These are phyloP conservation scores for Bruguiera parviflora DNA, from an alignment of 345 rosid species.

Conservation along the genomic window DNA sequence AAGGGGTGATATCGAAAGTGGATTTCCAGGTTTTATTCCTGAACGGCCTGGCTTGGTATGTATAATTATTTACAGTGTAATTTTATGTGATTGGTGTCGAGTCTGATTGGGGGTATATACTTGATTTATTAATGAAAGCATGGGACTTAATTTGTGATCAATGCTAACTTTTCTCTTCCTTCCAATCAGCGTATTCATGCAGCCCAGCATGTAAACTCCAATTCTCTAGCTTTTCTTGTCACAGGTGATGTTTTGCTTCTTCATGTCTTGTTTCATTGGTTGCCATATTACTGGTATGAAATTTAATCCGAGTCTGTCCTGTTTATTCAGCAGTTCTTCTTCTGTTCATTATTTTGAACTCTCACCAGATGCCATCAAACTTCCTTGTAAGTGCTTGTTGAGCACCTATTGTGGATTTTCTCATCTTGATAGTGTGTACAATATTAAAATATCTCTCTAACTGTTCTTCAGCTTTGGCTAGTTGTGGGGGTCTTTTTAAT, in stretches of 20 bases:
- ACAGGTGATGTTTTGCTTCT: slow-evolving; percentile 49
- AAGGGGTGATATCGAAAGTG: slow-evolving; percentile 79
- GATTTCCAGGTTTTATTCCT: slow-evolving; percentile 59
- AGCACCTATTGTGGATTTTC: neutral
- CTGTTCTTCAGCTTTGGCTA: slow-evolving; percentile 68
- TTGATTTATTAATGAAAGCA: neutral
- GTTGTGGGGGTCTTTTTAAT: slow-evolving; percentile 85
- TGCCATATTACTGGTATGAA: neutral
- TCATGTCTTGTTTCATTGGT: slow-evolving; percentile 5
- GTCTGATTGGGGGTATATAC: too few species aligned
- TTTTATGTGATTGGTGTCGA: neutral
- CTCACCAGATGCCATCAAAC: slow-evolving; percentile 90
- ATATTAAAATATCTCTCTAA: neutral
- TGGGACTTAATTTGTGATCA: neutral
- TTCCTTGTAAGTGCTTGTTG: slow-evolving; percentile 58
- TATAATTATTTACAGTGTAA: neutral
- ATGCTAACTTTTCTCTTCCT: slow-evolving; percentile 1
- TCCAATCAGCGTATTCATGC: slow-evolving; percentile 71
- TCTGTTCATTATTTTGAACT: slow-evolving; percentile 90
- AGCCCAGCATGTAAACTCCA: slow-evolving; percentile 74
- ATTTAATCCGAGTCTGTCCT: slow-evolving; percentile 11
- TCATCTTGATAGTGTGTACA: neutral
- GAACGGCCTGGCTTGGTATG: slow-evolving; percentile 74
- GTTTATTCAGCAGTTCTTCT: slow-evolving; percentile 60
- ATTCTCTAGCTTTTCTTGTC: slow-evolving; percentile 86